Evolutionary conservation across 164 flowering plant genomes (phyloP), one percentile per base, ranked within the genome.

Genomic region (Piper betle): DNA sequence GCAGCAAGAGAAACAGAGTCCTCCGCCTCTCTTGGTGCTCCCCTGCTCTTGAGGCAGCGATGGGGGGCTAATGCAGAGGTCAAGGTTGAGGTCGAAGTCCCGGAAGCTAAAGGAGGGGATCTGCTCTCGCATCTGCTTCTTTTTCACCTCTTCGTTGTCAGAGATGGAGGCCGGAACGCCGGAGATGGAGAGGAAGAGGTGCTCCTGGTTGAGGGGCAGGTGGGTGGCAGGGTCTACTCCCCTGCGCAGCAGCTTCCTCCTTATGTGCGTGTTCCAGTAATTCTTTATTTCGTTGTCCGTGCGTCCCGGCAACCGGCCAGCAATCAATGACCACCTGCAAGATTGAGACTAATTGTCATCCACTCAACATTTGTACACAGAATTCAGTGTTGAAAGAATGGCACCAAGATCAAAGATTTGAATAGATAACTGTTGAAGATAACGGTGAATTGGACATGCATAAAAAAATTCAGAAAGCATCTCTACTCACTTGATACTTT

Each of bases 221-320:
- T 88, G 96, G 42, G 92, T 86, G 5, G 80, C 66, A 2, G 96
- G 92, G 66, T 88, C 92, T 43, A 88, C 81, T n/a, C 92, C 96
- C 64, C 96, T 57, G 73, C 79, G 83, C 70, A 86, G 39, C 2
- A 88, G 80, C 77, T 88, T 88, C 42, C 92, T 80, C 62, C 87
- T 78, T 62, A 89, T 86, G 46, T 89, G 96, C 1, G 96, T 88
- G 73, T 88, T 88, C 96, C 96, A 88, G 61, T 85, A 88, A 52
- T 88, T 88, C 74, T 88, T 88, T 37, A 88, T 88, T 80, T 88
- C 96, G 63, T 88, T 85, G 58, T 88, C 92, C 17, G 96, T 86
- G 71, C 94, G 77, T 57, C 94, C 96, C 2, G 89, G 89, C 37
- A 85, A 72, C 77, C 91, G 81, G n/a, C 87, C 89, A 0, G 89